Evolutionary conservation across 2,329 filamentous ascomycete genomes (phyloP).

Genomic region (Tolypocladium tundrense): DNA sequence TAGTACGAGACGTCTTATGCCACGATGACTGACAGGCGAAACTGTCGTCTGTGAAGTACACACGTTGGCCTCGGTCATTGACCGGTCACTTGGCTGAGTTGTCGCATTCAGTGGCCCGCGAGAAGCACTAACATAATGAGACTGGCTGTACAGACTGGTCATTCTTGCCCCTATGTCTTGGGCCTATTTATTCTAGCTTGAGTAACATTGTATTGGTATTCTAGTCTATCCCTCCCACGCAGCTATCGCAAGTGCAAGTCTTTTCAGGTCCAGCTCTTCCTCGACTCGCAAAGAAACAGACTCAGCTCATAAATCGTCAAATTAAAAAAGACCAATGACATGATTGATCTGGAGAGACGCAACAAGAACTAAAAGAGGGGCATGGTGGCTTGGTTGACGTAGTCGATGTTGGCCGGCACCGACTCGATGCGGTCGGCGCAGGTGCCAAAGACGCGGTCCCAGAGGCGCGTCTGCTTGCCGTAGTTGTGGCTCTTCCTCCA

Average conservation of each 20-base stretch:
- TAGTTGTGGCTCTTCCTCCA: conserved; percentile 27
- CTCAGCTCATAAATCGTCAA: not conserved
- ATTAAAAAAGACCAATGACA: not conserved
- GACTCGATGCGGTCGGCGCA: conserved; percentile 25
- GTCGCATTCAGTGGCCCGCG: no score
- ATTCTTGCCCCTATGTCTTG: no score
- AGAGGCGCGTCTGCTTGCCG: conserved; percentile 26
- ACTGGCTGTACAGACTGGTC: no score
- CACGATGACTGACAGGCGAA: no score
- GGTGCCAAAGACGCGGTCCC: conserved; percentile 26
- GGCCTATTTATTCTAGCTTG: no score
- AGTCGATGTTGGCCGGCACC: conserved; percentile 19
- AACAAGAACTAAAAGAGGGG: conserved; percentile 11
- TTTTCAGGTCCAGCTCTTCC: not conserved
- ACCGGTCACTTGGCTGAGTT: no score
- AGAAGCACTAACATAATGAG: no score
- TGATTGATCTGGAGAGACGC: not conserved
- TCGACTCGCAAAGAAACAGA: not conserved
- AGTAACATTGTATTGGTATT: not conserved
- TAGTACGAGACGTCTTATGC: no score
- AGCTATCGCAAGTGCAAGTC: not conserved
- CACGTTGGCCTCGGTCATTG: no score
- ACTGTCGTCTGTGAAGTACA: no score
- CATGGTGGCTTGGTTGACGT: conserved; percentile 12
- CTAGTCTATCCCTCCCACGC: not conserved